Evolutionary conservation across 176 grass and related monocot genomes (phyloP), one percentile per base, ranked within the genome.

Genomic region (Hsuehochloa calcarea): DNA sequence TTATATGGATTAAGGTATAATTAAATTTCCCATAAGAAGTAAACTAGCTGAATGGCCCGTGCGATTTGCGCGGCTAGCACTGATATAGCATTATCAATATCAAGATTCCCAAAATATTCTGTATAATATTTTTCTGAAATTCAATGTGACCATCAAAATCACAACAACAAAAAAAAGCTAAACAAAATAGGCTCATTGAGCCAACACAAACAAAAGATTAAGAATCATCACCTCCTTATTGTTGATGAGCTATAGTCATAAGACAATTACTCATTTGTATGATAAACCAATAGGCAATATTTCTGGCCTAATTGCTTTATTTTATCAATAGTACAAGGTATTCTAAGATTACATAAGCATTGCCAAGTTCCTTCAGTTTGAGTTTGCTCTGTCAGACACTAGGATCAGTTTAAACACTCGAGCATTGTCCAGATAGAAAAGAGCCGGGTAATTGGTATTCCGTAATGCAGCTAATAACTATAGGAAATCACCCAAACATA

Each of bases 121-220:
- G 61, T 51, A 37, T 3, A 66, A 50, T 22, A 10, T 49, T 80
- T 72, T 37, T 67, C 64, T 66, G 29, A 38, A 51, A 67, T 3
- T 51, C 17, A 80, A 35, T 34, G 26, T 80, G 62, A 35, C 7
- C 11, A 80, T 15, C 27, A 45, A 80, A 38, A 67, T 80, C 44
- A 67, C 43, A 66, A 17, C 38, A 77, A 61, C n/a, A n/a, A n/a
- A n/a, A 46, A 63, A 22, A 35, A n/a, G 5, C 10, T 65, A 47
- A 79, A 46, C 25, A 65, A 22, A 44, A 65, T 3, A 79, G 14
- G 10, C 40, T 65, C 6, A 1, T 49, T 29, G 41, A 34, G 15
- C 43, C 46, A 80, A 65, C 10, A 13, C 78, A 66, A 67, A 66
- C 78, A 67, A 46, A 35, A 80, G 19, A 49, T 80, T 50, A 80